Percentiles rank a stretch among this genome's conserved stretches.
Evolutionary conservation across 805 yeast genomes (phyloP).

Genomic region (Lipomyces kockii): DNA sequence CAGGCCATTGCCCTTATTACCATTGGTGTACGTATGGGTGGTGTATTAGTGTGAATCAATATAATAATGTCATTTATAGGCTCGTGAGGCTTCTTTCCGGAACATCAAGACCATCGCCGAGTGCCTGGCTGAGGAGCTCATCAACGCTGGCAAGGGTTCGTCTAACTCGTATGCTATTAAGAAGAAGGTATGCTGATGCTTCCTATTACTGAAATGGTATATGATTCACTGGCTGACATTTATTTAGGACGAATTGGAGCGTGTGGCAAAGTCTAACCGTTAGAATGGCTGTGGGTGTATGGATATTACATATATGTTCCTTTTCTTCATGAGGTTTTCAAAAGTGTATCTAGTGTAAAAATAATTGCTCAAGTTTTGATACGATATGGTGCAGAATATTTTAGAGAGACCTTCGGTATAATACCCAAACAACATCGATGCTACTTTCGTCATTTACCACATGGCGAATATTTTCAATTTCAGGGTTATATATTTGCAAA

Average conservation of each 20-base stretch:
- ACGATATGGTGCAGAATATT: not conserved
- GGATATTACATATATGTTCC: slow-evolving; percentile 19
- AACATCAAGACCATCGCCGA: slow-evolving; percentile 99
- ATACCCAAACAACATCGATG: too few relatives aligned
- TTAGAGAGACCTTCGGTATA: not conserved
- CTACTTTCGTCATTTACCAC: too few relatives aligned
- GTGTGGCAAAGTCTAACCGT: slow-evolving; percentile 99
- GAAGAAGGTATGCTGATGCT: slow-evolving; percentile 69
- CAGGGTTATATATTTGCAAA: too few relatives aligned
- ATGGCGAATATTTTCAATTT: too few relatives aligned
- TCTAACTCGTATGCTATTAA: slow-evolving; percentile 99
- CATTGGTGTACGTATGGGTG: slow-evolving; percentile 67
- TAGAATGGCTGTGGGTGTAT: slow-evolving; percentile 47
- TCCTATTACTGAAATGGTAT: not conserved
- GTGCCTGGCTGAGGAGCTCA: slow-evolving; percentile 99
- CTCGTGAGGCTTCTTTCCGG: slow-evolving; percentile 99
- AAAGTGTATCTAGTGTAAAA: slow-evolving; percentile 37
- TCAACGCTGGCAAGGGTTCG: slow-evolving; percentile 99
- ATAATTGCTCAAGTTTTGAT: slow-evolving; percentile 18
- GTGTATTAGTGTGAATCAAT: slow-evolving; percentile 42
- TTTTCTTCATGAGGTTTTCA: slow-evolving; percentile 21
- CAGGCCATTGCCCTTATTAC: slow-evolving; percentile 97
- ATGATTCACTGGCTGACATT: slow-evolving; percentile 9
- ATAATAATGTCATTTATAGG: slow-evolving; percentile 15
- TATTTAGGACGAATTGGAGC: slow-evolving; percentile 89